Conservation (phyloP, 2,329 filamentous ascomycete genomes). For the Aspergillus tanneri region DNA sequence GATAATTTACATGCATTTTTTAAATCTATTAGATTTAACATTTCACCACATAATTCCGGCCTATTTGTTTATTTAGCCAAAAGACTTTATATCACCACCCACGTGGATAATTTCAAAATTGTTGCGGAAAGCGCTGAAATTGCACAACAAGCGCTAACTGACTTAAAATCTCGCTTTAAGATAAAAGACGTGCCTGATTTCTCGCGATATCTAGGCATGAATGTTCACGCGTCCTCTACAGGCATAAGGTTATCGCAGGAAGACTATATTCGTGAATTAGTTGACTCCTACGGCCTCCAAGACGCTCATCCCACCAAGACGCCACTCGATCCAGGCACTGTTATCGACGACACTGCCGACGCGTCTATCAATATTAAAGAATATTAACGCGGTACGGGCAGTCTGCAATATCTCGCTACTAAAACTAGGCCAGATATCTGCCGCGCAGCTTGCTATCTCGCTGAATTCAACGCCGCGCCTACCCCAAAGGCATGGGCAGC, state of each 20-base stretch:
- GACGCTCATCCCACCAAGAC: neutral
- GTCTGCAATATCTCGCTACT: neutral
- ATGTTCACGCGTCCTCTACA: neutral
- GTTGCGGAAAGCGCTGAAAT: neutral
- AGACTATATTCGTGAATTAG: neutral
- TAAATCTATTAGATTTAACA: neutral
- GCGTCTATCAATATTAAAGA: neutral
- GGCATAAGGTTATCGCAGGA: slow-evolving; percentile 1
- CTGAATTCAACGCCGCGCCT: slow-evolving; percentile 1
- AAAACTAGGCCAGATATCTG: slow-evolving; percentile 4
- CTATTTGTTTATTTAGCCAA: neutral
- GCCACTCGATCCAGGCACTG: neutral
- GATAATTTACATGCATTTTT: neutral
- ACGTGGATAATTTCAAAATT: slow-evolving; percentile 3
- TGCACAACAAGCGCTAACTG: neutral
- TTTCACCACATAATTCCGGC: neutral
- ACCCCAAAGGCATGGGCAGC: slow-evolving; percentile 1
- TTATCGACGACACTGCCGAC: neutral
- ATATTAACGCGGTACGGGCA: neutral
- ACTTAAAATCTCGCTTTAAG: neutral
- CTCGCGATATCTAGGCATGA: slow-evolving; percentile 2
- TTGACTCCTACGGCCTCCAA: neutral
- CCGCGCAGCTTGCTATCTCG: slow-evolving; percentile 3
- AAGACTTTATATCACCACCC: neutral
- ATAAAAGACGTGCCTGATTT: slow-evolving; percentile 3